These are phyloP conservation scores for Sclerotinia trifoliorum DNA, from an alignment of 2,329 filamentous ascomycete species.

Conservation along the genomic window DNA sequence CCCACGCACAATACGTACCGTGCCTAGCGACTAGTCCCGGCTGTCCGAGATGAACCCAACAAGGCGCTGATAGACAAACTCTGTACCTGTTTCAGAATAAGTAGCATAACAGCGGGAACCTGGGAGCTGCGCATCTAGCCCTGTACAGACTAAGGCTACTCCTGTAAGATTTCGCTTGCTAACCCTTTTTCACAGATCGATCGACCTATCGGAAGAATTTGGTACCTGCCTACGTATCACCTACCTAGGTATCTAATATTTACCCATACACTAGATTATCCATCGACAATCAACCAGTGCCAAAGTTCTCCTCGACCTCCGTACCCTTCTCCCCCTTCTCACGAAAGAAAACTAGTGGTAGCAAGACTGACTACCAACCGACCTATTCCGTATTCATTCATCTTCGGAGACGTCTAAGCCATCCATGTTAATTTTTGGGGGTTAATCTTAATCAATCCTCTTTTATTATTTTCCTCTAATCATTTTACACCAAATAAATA, in stretches of 20 bases:
- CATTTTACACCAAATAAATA: too few relatives aligned
- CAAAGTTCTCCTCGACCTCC: background rate
- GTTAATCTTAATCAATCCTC: background rate
- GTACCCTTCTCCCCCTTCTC: too few relatives aligned
- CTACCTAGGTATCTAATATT: too few relatives aligned
- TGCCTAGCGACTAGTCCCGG: background rate
- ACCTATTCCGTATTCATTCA: too few relatives aligned
- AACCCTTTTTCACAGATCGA: background rate
- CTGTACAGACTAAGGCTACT: background rate
- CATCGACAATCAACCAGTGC: background rate
- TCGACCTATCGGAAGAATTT: background rate
- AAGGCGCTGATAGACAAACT: background rate
- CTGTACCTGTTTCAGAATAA: background rate
- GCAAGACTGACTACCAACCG: background rate
- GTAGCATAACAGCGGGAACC: background rate
- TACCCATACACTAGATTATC: background rate
- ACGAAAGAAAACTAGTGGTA: background rate
- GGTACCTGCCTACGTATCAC: background rate
- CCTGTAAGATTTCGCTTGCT: background rate
- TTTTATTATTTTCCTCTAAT: background rate
- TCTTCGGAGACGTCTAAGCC: background rate
- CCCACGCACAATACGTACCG: background rate
- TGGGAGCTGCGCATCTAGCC: too few relatives aligned
- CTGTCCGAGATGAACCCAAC: constrained; percentile 2
- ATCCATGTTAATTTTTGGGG: background rate